phyloP scores from a whole-genome alignment of 805 yeast genomes.

The Candida dendrica region DNA sequence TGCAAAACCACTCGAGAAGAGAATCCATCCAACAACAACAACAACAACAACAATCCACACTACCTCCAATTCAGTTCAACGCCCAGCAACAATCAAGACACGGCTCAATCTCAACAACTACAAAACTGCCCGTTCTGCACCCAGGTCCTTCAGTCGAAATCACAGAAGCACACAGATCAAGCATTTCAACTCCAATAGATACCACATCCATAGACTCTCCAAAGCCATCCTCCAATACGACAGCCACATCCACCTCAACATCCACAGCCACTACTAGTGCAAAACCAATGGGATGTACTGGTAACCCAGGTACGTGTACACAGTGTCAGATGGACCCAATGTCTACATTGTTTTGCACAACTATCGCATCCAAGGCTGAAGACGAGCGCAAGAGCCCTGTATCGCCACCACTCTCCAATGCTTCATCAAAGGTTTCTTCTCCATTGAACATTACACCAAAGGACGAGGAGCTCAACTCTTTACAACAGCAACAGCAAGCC shows the following conservation, averaged over 20 bases:
- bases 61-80: slow-evolving; percentile 12
- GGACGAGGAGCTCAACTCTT: slow-evolving; percentile 19
- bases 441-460: slow-evolving; percentile 11
- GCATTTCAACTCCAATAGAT: slow-evolving; percentile 17
- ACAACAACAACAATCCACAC: slow-evolving; percentile 29
- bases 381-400: slow-evolving; percentile 17
- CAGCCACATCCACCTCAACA: slow-evolving; percentile 2
- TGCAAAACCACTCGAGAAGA: slow-evolving; percentile 17
- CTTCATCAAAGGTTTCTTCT: slow-evolving; percentile 21
- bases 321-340: slow-evolving; percentile 84
- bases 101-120: slow-evolving; percentile 22
- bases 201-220: slow-evolving; percentile 1
- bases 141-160: slow-evolving; percentile 59
- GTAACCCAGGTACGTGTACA: slow-evolving; percentile 80
- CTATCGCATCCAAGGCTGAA: slow-evolving; percentile 51
- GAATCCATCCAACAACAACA: slow-evolving; percentile 34
- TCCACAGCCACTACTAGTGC: too few relatives aligned
- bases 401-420: slow-evolving; percentile 19
- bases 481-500: slow-evolving; percentile 1
- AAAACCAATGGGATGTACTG: slow-evolving; percentile 51
- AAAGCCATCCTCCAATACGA: too few relatives aligned
- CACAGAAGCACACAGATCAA: slow-evolving; percentile 23
- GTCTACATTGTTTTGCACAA: slow-evolving; percentile 83
- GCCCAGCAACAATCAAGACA: slow-evolving; percentile 18
- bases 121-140: slow-evolving; percentile 49